These are phyloP conservation scores for Colletotrichum lindemuthianum DNA, from an alignment of 2,329 filamentous ascomycete species.

Conservation along the genomic window DNA sequence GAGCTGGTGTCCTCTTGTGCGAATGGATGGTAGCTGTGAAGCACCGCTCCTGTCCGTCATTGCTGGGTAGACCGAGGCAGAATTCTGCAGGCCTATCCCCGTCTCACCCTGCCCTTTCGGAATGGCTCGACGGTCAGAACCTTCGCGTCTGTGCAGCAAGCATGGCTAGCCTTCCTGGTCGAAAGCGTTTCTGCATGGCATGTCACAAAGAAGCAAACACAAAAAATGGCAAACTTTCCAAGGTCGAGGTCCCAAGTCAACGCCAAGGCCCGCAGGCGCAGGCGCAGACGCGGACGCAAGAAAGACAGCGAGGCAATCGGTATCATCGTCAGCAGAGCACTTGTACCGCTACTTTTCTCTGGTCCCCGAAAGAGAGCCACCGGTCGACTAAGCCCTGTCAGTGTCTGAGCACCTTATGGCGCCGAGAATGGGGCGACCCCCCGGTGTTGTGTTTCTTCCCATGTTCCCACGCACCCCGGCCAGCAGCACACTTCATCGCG, in stretches of 20 bases:
- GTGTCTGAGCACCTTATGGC: conserved; percentile 35
- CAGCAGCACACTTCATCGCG: conserved; percentile 32
- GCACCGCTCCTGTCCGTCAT: conserved; percentile 30
- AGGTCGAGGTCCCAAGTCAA: conserved; percentile 22
- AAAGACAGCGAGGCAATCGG: conserved; percentile 14
- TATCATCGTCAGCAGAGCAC: conserved; percentile 23
- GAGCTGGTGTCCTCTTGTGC: conserved; percentile 8
- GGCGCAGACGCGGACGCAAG: conserved; percentile 7
- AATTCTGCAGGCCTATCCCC: conserved; percentile 17
- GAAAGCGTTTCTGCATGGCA: conserved; percentile 24
- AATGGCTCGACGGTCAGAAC: conserved; percentile 19
- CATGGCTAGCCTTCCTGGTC: conserved; percentile 22
- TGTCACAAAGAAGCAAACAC: conserved; percentile 19
- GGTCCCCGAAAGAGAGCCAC: conserved; percentile 27
- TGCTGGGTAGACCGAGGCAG: conserved; percentile 19
- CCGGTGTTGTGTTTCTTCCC: conserved; percentile 26
- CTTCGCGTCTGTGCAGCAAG: conserved; percentile 24
- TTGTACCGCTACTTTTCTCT: conserved; percentile 31
- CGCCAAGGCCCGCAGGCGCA: conserved; percentile 24
- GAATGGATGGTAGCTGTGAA: conserved; percentile 19
- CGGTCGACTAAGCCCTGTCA: conserved; percentile 35
- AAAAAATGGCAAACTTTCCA: conserved; percentile 25
- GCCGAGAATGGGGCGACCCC: conserved; percentile 31
- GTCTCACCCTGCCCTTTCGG: conserved; percentile 14
- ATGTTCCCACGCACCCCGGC: conserved; percentile 29